Evolutionary conservation across 2,329 filamentous ascomycete genomes (phyloP).

Genomic region (Chaetomiaceae sp.): DNA sequence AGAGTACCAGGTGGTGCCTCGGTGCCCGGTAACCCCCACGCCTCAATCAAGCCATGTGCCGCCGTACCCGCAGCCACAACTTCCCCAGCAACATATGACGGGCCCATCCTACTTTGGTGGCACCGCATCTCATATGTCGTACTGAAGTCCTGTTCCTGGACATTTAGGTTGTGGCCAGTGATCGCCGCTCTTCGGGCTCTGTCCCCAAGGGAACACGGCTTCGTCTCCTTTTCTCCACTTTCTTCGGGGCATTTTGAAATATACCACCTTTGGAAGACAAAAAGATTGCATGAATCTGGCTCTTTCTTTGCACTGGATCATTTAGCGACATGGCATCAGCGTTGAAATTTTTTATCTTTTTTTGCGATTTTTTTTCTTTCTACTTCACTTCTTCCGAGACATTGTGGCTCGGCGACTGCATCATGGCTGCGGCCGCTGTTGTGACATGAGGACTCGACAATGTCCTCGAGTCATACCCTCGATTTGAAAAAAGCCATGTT

Average conservation of each 20-base stretch:
- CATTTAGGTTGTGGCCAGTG: constrained; percentile 5
- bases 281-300: constrained; percentile 44
- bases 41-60: constrained; percentile 42
- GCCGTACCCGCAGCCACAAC: constrained; percentile 30
- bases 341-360: constrained; percentile 37
- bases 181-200: neutral
- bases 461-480: constrained; percentile 20
- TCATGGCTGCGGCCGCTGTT: constrained; percentile 11
- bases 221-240: constrained; percentile 19
- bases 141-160: constrained; percentile 12
- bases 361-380: constrained; percentile 25
- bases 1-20: constrained; percentile 48
- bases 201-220: neutral
- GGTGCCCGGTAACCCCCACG: constrained; percentile 61
- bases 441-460: constrained; percentile 9
- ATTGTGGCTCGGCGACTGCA: constrained; percentile 16
- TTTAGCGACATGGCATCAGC: constrained; percentile 47
- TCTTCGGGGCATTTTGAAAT: constrained; percentile 28
- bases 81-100: constrained; percentile 40
- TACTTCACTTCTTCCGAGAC: constrained; percentile 14
- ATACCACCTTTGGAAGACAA: constrained; percentile 40
- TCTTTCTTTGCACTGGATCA: constrained; percentile 33
- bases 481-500: constrained; percentile 23
- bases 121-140: constrained; percentile 28
- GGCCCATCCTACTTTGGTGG: constrained; percentile 44